Base-by-base conservation (phyloP, 2,329 filamentous ascomycete genomes). In the Beauveria sp. region DNA sequence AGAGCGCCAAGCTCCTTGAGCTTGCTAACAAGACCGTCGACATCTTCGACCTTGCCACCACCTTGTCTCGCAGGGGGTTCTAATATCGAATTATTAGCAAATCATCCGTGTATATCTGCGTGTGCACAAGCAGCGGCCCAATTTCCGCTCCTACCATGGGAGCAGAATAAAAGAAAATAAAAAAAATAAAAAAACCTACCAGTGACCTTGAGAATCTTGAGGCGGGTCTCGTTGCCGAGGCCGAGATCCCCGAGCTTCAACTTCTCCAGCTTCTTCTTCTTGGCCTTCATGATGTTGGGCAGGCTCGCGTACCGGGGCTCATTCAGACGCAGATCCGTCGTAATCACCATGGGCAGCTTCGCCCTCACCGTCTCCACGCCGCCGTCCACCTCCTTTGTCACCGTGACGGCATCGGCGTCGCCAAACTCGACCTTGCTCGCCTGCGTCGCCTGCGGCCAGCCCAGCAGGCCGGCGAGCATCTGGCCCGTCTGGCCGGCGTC, bases 241-340 rank as follows among this genome's bases (percentile, higher is more conserved):
- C 90, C 91, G 74, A 90, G 89, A 72, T 99, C 94, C 61, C 80
- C 83, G 73, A 97, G 74, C 66, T 84, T 91, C 83, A 91, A 89
- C 88, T 97, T 97, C 70, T 94, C 91, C 68, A 99, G 72, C 71
- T 90, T 90, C 89, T 99, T 99, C 90, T 97, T 99, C 89, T 99
- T 99, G 58, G 94, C 94, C 88, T 97, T 99, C 94, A 99, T 99
- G 66, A 99, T 97, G 73, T 97, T 97, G 55, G 92, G 93, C 84
- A 99, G 75, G 76, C 86, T 96, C 24, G 93, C 94, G 75, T 96
- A 99, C 66, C 94, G 82, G 63, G 94, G 94, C 84, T 96, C 91
- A 72, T 99, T 99, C 74, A 99, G 79, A 57, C 94, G 80, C 77
- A 99, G 75, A 79, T 99, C 94, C 64, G 94, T 96, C 64, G 94